A percentile compares a stretch with the other conserved stretches of the same genome.
Evolutionary conservation across 2,329 filamentous ascomycete genomes (phyloP).

Genomic region (Hypoxylon sp.): DNA sequence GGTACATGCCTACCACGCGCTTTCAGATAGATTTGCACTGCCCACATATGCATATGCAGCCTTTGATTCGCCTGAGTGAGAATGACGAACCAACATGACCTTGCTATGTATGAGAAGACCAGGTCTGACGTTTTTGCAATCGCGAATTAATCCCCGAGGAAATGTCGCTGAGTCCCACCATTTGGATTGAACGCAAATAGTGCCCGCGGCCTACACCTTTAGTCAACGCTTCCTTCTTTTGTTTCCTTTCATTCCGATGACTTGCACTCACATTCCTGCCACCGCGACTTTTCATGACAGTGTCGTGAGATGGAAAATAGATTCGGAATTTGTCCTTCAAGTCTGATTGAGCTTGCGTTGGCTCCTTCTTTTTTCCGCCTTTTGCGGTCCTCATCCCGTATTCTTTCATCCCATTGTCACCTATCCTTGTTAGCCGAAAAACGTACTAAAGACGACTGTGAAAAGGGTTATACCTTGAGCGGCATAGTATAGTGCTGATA

Average conservation of each 20-base stretch:
- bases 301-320: conserved; percentile 84
- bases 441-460: conserved; percentile 20
- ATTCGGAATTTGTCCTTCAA: conserved; percentile 73
- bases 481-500: conserved; percentile 70
- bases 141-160: conserved; percentile 78
- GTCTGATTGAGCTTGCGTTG: conserved; percentile 42
- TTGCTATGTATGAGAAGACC: conserved; percentile 93
- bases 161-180: conserved; percentile 81
- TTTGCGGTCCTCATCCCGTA: conserved; percentile 59
- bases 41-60: conserved; percentile 86
- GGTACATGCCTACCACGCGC: conserved; percentile 79
- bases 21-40: conserved; percentile 92
- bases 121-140: conserved; percentile 78
- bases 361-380: conserved; percentile 52
- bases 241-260: neutral
- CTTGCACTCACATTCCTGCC: conserved; percentile 67
- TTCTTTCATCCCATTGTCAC: conserved; percentile 63
- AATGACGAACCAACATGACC: conserved; percentile 68
- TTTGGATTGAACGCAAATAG: conserved; percentile 81
- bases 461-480: conserved; percentile 63
- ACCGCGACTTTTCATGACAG: conserved; percentile 75
- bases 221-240: conserved; percentile 21
- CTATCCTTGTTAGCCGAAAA: conserved; percentile 42
- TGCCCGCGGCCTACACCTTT: conserved; percentile 74
- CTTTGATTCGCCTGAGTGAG: conserved; percentile 43